These are phyloP conservation scores for Tuber calosporum DNA, from an alignment of 495 filamentous ascomycete species.

Conservation along the genomic window DNA sequence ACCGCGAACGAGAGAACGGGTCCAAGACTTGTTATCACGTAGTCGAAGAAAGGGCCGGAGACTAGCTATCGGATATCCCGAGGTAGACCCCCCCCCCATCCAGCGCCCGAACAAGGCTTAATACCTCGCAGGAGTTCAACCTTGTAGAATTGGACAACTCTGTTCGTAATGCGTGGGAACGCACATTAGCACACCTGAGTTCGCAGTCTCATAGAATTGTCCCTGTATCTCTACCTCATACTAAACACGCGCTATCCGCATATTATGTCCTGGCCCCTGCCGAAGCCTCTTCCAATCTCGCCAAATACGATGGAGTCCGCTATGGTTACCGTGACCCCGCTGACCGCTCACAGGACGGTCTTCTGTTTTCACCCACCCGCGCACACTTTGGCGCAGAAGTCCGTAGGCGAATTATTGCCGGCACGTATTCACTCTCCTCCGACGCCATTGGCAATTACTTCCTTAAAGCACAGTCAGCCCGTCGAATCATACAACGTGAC, in stretches of 20 bases:
- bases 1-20: constrained; percentile 45
- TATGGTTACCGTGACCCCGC: constrained; percentile 59
- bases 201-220: constrained; percentile 60
- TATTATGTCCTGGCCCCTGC: constrained; percentile 95
- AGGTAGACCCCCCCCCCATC: constrained; percentile 42
- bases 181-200: constrained; percentile 53
- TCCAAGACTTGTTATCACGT: constrained; percentile 17
- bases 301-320: constrained; percentile 91
- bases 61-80: constrained; percentile 19
- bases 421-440: constrained; percentile 83
- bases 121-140: constrained; percentile 61
- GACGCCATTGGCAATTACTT: constrained; percentile 95
- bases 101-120: neutral
- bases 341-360: constrained; percentile 42
- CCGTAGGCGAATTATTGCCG: constrained; percentile 74
- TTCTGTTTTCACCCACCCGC: constrained; percentile 69
- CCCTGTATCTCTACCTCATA: constrained; percentile 74
- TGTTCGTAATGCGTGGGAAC: constrained; percentile 63
- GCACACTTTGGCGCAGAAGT: constrained; percentile 76
- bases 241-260: constrained; percentile 73
- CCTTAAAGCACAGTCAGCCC: constrained; percentile 80
- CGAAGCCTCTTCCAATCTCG: constrained; percentile 93
- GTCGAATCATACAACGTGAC: constrained; percentile 73
- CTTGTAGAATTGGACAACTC: constrained; percentile 64
- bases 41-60: neutral